Base-by-base conservation (phyloP, 2,329 filamentous ascomycete species). In the Fusarium transvaalense region DNA sequence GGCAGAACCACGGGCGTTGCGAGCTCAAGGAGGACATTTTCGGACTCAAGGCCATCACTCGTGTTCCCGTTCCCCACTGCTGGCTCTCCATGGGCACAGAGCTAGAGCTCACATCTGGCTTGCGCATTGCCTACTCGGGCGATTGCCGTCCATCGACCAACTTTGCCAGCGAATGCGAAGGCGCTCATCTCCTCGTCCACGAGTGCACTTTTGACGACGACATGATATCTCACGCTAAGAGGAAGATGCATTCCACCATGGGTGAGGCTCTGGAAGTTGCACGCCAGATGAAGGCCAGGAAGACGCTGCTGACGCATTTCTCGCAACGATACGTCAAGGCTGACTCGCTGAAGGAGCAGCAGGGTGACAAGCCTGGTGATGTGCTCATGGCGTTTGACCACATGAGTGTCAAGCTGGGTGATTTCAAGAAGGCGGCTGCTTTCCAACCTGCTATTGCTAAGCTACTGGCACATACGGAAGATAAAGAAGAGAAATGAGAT, bases 201-300 rank as follows among this genome's bases (percentile, higher is more conserved):
- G 96, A 99, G 84, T 94, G 94, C 66, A 99, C 96, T 0, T 98
- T 99, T 76, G 93, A 96, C 71, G 93, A 97, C 76, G 92, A 96
- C 73, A 87, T 97, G 72, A 74, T 79, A 38, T 87, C 85, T 17
- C 94, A 97, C 74, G 96, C 96, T 6, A 76, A 86, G 29, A 92
- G 91, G 52, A 99, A 99, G 87, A 94, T 91, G 76, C 96, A 99
- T 82, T 92, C 88, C 38, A 99, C 96, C 10, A 92, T 94, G 65
- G 87, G 87, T 15, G 96, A 99, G 81, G 96, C 96, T 1, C 85
- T 99, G 5, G 85, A 83, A 43, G 86, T 98, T 5, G 95, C 91
- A 3, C 84, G 86, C 14, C 81, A 83, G 45, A 99, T 99, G 96
- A 80, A 86, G 29, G 96, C 94, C 0, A 88, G 90, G 68, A 85